phyloP scores from a whole-genome alignment of 1,284 basidiomycete genomes.

The Porogramme epimiltina region DNA sequence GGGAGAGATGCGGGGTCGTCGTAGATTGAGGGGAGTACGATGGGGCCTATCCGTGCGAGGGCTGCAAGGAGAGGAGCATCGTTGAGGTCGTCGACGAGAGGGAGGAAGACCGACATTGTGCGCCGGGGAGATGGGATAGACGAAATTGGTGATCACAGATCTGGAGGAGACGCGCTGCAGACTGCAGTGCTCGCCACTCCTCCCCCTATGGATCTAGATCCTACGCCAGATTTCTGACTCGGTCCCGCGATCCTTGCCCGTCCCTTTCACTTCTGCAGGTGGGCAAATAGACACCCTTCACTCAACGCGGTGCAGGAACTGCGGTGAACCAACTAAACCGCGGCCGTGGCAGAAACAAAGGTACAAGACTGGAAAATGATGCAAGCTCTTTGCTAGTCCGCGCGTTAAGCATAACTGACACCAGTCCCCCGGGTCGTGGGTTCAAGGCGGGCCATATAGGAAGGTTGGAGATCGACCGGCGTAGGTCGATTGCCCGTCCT shows the following conservation, averaged over 20 bases:
- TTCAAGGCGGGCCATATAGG: too few relatives aligned
- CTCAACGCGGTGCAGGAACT: too few relatives aligned
- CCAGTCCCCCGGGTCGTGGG: too few relatives aligned
- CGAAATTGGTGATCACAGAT: constrained; percentile 16
- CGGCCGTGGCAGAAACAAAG: too few relatives aligned
- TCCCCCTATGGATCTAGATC: constrained; percentile 5
- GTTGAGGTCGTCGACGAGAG: constrained; percentile 51
- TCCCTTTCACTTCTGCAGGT: background rate
- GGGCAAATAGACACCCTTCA: too few relatives aligned
- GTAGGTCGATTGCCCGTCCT: too few relatives aligned
- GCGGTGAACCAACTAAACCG: too few relatives aligned
- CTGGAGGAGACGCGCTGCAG: background rate
- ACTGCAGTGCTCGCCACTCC: too few relatives aligned
- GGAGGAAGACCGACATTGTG: constrained; percentile 61
- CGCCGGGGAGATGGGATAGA: constrained; percentile 1
- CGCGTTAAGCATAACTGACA: too few relatives aligned
- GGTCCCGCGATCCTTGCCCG: background rate
- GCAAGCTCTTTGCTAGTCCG: too few relatives aligned
- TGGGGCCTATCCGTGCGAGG: constrained; percentile 74
- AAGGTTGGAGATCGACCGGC: too few relatives aligned
- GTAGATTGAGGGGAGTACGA: constrained; percentile 55
- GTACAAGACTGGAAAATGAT: too few relatives aligned
- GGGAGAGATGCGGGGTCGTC: constrained; percentile 30
- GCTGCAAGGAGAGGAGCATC: constrained; percentile 55
- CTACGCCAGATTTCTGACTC: constrained; percentile 7